phyloP scores from a whole-genome alignment of 768 basidiomycete species.

The Lyophyllum semitale region DNA sequence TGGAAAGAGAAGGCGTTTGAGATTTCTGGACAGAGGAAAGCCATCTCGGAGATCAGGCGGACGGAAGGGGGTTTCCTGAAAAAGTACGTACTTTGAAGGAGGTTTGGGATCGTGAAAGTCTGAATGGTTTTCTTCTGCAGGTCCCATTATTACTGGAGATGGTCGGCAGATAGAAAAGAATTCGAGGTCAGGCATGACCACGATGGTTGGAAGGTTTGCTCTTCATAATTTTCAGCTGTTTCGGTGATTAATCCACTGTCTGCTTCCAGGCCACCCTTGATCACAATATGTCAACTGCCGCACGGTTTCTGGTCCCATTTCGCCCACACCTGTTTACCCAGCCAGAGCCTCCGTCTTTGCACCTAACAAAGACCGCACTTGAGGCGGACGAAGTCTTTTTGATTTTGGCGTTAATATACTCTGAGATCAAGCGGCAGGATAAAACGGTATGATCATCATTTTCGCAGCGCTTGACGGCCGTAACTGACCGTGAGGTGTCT shows the following conservation, averaged over 20 bases:
- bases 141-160: conserved; percentile 44
- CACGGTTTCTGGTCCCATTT: conserved; percentile 42
- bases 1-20: conserved; percentile 54
- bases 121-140: conserved; percentile 20
- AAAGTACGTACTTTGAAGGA: conserved; percentile 25
- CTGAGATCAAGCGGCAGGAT: conserved; percentile 36
- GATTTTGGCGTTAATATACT: conserved; percentile 37
- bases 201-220: conserved; percentile 43
- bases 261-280: conserved; percentile 24
- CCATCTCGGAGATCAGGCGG: conserved; percentile 40
- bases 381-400: conserved; percentile 40
- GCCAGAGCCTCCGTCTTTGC: conserved; percentile 37
- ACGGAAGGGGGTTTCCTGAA: conserved; percentile 39
- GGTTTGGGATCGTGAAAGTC: not conserved
- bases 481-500: not conserved
- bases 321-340: conserved; percentile 54
- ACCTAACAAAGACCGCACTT: conserved; percentile 41
- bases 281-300: conserved; percentile 32
- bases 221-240: not conserved
- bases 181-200: conserved; percentile 44
- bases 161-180: conserved; percentile 43
- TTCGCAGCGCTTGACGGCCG: not conserved
- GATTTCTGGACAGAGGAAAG: conserved; percentile 41
- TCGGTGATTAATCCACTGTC: conserved; percentile 7
- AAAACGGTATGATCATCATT: conserved; percentile 24